Percentiles rank a stretch among this genome's conserved stretches.
These are phyloP conservation scores for Naegleria gruberi DNA, from an alignment of 208 protist species.

Conservation along the genomic window DNA sequence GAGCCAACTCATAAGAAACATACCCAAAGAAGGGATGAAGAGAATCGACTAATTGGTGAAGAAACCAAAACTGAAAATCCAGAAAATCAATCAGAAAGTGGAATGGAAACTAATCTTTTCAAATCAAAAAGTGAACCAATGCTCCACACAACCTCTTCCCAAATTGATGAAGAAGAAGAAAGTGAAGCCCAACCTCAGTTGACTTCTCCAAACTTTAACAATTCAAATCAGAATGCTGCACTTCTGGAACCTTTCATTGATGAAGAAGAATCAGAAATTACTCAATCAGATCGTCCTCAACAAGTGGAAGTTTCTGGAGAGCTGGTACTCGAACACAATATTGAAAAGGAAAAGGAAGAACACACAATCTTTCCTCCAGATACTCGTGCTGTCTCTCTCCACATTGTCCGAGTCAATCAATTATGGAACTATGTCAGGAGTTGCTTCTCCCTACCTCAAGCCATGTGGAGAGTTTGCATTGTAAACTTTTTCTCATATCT, in stretches of 20 bases:
- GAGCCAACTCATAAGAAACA: neutral
- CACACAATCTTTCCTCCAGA: neutral
- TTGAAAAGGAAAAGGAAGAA: neutral
- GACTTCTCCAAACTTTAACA: neutral
- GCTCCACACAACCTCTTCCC: too few species aligned
- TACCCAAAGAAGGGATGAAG: neutral
- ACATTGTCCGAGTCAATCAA: neutral
- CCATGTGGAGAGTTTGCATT: slow-evolving; percentile 6
- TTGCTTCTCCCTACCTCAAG: neutral
- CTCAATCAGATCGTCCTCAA: too few species aligned
- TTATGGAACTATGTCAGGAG: neutral
- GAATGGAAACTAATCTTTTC: too few species aligned
- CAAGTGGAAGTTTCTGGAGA: neutral
- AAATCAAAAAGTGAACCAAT: too few species aligned
- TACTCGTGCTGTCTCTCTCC: neutral
- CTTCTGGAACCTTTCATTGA: neutral
- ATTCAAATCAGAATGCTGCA: neutral
- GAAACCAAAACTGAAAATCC: too few species aligned
- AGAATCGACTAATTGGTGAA: neutral
- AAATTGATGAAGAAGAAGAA: neutral
- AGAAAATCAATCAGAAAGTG: too few species aligned
- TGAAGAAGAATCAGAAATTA: too few species aligned
- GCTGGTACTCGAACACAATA: neutral
- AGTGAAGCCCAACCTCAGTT: neutral
- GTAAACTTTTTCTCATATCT: slow-evolving; percentile 21